Conservation (phyloP, 768 basidiomycete species). For the Russula griseocarnosa region DNA sequence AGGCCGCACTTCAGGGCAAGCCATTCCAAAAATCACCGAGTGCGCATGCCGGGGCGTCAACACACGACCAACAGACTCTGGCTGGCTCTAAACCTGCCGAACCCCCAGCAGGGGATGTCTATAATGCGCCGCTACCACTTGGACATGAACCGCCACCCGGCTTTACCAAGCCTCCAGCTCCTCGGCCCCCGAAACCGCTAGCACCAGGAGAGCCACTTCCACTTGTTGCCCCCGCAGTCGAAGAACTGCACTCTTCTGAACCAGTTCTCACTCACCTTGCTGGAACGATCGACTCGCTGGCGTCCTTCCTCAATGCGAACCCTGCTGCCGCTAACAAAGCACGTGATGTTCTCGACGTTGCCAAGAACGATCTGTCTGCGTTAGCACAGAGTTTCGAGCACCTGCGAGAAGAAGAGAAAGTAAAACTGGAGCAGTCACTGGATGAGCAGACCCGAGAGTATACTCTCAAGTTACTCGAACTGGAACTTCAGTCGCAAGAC, state of each 20-base stretch:
- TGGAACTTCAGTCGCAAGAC: slow-evolving; percentile 83
- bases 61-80: slow-evolving; percentile 31
- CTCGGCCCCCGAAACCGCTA: slow-evolving; percentile 40
- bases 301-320: slow-evolving; percentile 74
- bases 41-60: slow-evolving; percentile 30
- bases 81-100: slow-evolving; percentile 16
- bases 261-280: slow-evolving; percentile 94
- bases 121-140: slow-evolving; percentile 74
- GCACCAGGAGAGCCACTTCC: slow-evolving; percentile 53
- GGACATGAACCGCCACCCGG: slow-evolving; percentile 95
- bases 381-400: slow-evolving; percentile 74
- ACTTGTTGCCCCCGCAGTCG: slow-evolving; percentile 75
- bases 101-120: slow-evolving; percentile 44
- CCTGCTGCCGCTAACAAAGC: slow-evolving; percentile 65
- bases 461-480: slow-evolving; percentile 68
- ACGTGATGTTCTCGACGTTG: slow-evolving; percentile 69
- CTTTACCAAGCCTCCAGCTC: slow-evolving; percentile 58
- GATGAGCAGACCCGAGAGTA: slow-evolving; percentile 87
- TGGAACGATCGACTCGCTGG: slow-evolving; percentile 86
- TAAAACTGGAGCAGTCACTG: slow-evolving; percentile 57
- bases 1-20: slow-evolving; percentile 59
- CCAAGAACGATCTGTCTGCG: slow-evolving; percentile 74
- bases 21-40: slow-evolving; percentile 32
- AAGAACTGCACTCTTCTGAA: slow-evolving; percentile 68
- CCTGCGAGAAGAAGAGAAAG: slow-evolving; percentile 74